phyloP scores from a whole-genome alignment of 164 flowering plant genomes.

The Sextonia rubra region DNA sequence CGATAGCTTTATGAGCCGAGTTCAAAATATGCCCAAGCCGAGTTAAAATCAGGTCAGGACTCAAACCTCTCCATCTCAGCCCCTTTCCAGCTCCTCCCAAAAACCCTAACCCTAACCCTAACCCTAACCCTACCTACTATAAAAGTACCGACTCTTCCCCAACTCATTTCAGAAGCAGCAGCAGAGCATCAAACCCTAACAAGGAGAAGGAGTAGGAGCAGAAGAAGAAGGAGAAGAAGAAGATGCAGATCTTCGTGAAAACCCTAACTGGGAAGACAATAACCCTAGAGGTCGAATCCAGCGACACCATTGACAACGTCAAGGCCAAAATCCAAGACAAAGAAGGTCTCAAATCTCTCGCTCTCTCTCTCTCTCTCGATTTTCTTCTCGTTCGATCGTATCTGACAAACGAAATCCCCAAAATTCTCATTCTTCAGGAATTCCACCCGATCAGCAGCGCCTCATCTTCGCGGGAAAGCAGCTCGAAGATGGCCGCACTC shows the following conservation, averaged over 20 bases:
- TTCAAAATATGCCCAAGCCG: no score
- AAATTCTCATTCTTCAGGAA: conserved; percentile 12
- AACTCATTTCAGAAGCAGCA: neutral
- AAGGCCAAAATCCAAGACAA: conserved; percentile 28
- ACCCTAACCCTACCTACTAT: neutral
- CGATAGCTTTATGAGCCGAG: no score
- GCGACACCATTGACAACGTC: conserved; percentile 29
- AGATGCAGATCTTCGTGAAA: conserved; percentile 69
- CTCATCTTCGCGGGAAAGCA: conserved; percentile 30
- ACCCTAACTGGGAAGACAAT: conserved; percentile 65
- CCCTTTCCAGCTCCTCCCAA: no score
- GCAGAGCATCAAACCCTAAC: no score
- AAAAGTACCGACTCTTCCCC: neutral
- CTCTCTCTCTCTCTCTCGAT: neutral
- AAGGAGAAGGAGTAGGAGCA: neutral
- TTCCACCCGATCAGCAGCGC: conserved; percentile 33
- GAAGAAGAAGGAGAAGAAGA: neutral
- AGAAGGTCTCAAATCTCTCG: conserved; percentile 13
- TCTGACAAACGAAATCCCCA: neutral
- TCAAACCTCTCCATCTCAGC: neutral
- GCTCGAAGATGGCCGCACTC: conserved; percentile 30
- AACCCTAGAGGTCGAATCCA: conserved; percentile 48
- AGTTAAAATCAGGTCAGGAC: neutral
- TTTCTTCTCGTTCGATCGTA: neutral
- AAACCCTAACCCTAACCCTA: neutral